Base-by-base conservation (phyloP, 352 stramenopile genomes). In the Phytophthora lateralis region DNA sequence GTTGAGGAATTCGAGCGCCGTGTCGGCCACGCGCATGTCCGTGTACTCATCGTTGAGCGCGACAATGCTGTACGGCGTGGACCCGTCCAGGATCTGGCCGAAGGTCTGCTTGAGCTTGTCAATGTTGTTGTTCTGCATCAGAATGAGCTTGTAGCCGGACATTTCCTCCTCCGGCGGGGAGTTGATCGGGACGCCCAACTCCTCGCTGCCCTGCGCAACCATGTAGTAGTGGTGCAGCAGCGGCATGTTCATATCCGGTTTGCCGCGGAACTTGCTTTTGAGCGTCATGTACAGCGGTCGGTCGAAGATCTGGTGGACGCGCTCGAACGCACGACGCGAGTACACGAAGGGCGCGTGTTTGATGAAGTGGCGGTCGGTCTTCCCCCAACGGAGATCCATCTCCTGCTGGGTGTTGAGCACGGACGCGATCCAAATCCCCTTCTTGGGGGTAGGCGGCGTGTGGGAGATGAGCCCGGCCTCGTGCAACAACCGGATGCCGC, bases 271-370 rank as follows among this genome's bases (percentile, higher is more conserved):
- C 66, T 92, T 92, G 69, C 72, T 89, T 63, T 90, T 92, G 42
- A 94, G 82, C 34, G 85, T 95, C 66, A 82, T 82, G 69, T 89
- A 91, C 21, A 96, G 61, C 37, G 82, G 81, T 0, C 85, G 82
- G 58, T 92, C 80, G 58, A 93, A 96, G 59, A 94, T 94, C 62
- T 94, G 82, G 71, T 96, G 88, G 44, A 96, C 60, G 11, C 84
- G 84, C 55, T 94, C 84, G 57, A 96, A 96, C 9, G 88, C 88
- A 34, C 73, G 82, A 50, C 86, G 85, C 32, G 80, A 93, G 75
- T 96, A 96, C 3, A 96, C 78, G 56, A 93, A 96, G 17, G 88
- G 88, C 37, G 88, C 88, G 68, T 96, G 88, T 63, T 96, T 96
- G 63, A 96, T 92, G 56, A 91, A 96, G 67, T 94, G 71, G 30